Evolutionary conservation across 768 basidiomycete species (phyloP), one percentile per base, ranked within the genome.

Genomic region (Cystobasidium onofrii): DNA sequence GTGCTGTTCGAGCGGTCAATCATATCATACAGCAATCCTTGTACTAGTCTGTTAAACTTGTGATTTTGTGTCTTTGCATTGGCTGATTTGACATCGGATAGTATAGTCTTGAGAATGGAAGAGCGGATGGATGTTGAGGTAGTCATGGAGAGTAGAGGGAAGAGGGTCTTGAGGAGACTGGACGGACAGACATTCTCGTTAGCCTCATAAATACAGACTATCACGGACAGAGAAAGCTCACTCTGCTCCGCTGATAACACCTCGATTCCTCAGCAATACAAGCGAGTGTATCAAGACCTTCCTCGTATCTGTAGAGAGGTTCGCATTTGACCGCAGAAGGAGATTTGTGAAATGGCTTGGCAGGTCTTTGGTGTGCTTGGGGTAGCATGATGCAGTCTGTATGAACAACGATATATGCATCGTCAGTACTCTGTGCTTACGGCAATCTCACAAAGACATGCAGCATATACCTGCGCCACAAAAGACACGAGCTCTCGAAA

Each of bases 11-110:
- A 67, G 90, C 89, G 87, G 81, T 96, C 94, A 9, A 97, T 87
- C 94, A 98, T 98, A 54, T 87, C 86, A 80, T 98, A 98, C 34
- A 98, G 84, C 86, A 98, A 90, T 15, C 92, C 88, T 80, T 99
- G 96, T 0, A 99, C 92, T 25, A 92, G 89, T 43, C 91, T 87
- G 80, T 99, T 99, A 31, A 99, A 87, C 80, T 95, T 94, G 83
- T 96, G 92, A 79, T 97, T 96, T 80, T 90, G 92, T 46, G 89
- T 85, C 67, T 87, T 88, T 39, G 87, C 82, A 80, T 99, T 99
- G 50, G 95, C 93, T 0, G 89, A 90, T 76, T 88, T 87, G 74
- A 99, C 91, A 77, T 97, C 96, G 13, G 90, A 88, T 25, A 98
- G 85, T 79, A 99, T 97, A 7, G 93, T 96, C 80, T 88, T 89